Percentiles rank a stretch among this genome's conserved stretches.
Evolutionary conservation across 2,329 filamentous ascomycete species (phyloP).

Genomic region (Penicillium sclerotiorum): DNA sequence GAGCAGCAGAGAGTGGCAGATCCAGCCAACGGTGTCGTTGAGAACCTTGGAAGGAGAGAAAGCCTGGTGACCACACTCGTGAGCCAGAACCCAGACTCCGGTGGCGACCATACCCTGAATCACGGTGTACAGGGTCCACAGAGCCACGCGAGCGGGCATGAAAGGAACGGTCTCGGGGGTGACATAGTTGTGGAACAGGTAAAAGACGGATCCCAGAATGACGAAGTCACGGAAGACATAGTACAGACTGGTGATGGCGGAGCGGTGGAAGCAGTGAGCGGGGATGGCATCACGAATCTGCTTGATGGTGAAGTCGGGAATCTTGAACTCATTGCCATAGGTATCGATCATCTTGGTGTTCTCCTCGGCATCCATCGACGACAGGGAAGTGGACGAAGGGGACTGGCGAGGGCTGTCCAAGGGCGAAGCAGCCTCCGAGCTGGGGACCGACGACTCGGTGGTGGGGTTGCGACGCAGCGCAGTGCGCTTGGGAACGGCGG

Average conservation of each 20-base stretch:
- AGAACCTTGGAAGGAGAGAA: constrained; percentile 90
- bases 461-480: constrained; percentile 58
- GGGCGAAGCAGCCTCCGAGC: constrained; percentile 59
- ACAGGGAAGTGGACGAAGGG: constrained; percentile 85
- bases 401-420: constrained; percentile 64
- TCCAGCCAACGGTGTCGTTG: constrained; percentile 91
- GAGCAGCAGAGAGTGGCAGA: constrained; percentile 83
- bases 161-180: constrained; percentile 82
- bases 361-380: constrained; percentile 75
- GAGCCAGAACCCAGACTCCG: constrained; percentile 92
- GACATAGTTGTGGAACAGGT: constrained; percentile 84
- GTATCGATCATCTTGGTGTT: constrained; percentile 74
- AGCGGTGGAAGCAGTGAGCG: constrained; percentile 94
- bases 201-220: constrained; percentile 75
- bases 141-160: constrained; percentile 63
- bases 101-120: constrained; percentile 92
- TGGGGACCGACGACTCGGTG: constrained; percentile 58
- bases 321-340: constrained; percentile 90
- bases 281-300: constrained; percentile 96
- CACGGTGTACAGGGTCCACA: constrained; percentile 72
- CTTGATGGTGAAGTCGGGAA: constrained; percentile 97
- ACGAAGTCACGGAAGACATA: constrained; percentile 84
- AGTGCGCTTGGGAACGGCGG: constrained; percentile 48
- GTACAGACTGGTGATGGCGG: constrained; percentile 69
- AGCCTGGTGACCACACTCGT: constrained; percentile 95